A percentile compares a stretch with the other conserved stretches of the same genome.
Evolutionary conservation across 2,329 filamentous ascomycete genomes (phyloP).

Genomic region (Fusarium keratoplasticum): DNA sequence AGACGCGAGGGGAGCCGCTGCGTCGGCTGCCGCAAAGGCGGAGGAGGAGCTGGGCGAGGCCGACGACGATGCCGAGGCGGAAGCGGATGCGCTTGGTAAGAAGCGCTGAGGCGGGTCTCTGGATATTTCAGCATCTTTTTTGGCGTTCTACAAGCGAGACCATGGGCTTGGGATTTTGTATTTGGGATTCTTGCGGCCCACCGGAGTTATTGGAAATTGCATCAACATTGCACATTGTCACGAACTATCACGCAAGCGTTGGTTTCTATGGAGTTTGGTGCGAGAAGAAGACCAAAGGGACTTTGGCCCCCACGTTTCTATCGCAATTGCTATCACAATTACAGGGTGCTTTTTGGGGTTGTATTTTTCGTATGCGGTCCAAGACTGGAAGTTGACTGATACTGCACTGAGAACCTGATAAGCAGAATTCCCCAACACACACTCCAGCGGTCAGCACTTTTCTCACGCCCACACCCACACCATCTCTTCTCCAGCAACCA

Average conservation of each 20-base stretch:
- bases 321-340: not conserved
- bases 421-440: not conserved
- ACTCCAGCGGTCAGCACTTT: not conserved
- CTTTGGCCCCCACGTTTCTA: not conserved
- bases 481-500: not conserved
- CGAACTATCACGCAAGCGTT: not conserved
- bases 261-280: not conserved
- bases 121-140: not conserved
- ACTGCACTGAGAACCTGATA: not conserved
- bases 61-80: conserved; percentile 61
- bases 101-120: conserved; percentile 45
- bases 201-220: conserved; percentile 25
- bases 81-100: conserved; percentile 55
- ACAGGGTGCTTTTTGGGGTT: not conserved
- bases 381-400: not conserved
- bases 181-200: not conserved
- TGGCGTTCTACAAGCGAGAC: conserved; percentile 16
- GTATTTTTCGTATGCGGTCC: not conserved
- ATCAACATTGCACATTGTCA: conserved; percentile 8
- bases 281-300: not conserved
- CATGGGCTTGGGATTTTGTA: not conserved
- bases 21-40: conserved; percentile 40
- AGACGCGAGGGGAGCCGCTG: conserved; percentile 55
- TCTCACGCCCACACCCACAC: not conserved
- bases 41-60: conserved; percentile 66